Conservation (phyloP, 1,284 basidiomycete genomes). For the Trichosporon inkin region DNA sequence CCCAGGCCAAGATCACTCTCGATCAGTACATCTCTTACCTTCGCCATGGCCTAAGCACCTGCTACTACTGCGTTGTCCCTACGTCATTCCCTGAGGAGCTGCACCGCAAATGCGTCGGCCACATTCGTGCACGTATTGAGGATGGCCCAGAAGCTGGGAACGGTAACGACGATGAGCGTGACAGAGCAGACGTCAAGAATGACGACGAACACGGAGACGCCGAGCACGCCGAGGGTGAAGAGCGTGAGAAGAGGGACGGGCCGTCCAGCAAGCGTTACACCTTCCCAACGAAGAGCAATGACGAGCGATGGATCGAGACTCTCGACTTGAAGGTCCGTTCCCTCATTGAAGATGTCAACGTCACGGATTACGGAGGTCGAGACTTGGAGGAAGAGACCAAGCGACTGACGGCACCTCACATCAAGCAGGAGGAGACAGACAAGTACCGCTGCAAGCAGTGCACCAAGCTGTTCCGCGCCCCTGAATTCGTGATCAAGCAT, state of each 20-base stretch:
- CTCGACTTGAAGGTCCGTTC: conserved; percentile 54
- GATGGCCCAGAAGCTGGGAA: conserved; percentile 51
- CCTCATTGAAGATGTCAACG: conserved; percentile 58
- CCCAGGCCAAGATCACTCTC: conserved; percentile 39
- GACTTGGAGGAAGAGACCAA: conserved; percentile 78
- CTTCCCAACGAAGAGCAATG: conserved; percentile 52
- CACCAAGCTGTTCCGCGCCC: conserved; percentile 90
- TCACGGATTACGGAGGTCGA: conserved; percentile 80
- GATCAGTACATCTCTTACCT: conserved; percentile 44
- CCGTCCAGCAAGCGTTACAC: conserved; percentile 18
- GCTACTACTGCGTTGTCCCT: conserved; percentile 91
- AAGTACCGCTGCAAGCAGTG: conserved; percentile 94
- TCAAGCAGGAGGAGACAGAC: conserved; percentile 91
- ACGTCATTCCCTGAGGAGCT: conserved; percentile 90
- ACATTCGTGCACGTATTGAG: conserved; percentile 58
- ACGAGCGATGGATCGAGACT: conserved; percentile 81
- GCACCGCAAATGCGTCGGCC: conserved; percentile 85
- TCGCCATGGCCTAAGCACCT: conserved; percentile 44
- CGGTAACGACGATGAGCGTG: conserved; percentile 14
- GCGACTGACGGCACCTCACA: conserved; percentile 67
- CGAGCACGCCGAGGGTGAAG: conserved; percentile 60
- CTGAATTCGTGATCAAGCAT: conserved; percentile 92
- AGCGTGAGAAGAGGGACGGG: conserved; percentile 16
- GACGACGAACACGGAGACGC: conserved; percentile 19
- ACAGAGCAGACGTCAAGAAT: conserved; percentile 50